Evolutionary conservation across 1,139 yeast genomes (phyloP), one percentile per base, ranked within the genome.

Genomic region (Yamadazyma atlantica): DNA sequence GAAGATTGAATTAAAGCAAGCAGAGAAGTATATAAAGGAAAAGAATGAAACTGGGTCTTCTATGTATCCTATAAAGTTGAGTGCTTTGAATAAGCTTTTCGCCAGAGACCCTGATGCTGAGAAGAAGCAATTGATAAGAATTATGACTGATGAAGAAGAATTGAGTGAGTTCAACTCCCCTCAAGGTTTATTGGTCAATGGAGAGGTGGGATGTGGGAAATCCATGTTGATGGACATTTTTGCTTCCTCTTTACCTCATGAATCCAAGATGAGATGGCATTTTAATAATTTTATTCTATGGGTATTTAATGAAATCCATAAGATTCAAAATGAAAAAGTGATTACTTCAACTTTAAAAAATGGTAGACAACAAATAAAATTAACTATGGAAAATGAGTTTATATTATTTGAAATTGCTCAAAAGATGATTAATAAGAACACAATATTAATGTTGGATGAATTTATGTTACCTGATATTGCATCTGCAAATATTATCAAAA

Each of bases 141-240:
- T 69, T n/a, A 55, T 83, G 21, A 70, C 78, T 1, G 85, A 80
- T 51, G 86, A 81, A 49, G 88, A 83, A 42, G 85, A 80, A 46
- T 54, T 82, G 32, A 52, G 59, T n/a, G 69, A 74, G 39, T 69
- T 79, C 43, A 64, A 73, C 2, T 66, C 84, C 0, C 89, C 89
- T 0, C 82, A 75, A 41, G 89, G 90, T 0, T 58, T 83, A 4
- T 53, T 83, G 34, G 58, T 83, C 5, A 81, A 82, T 52, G 90
- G 90, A 2, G 88, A 80, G 44, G 89, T 83, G 3, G 89, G 89
- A 0, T 80, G 85, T 51, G 90, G 90, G 2, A 83, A 83, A 51
- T 79, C 87, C 1, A 78, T 83, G 83, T 56, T 83, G 35, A 77
- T 82, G 79, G 89, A 82, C 49, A 73, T 83, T 16, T 82, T 83